Evolutionary conservation across 2,329 filamentous ascomycete species (phyloP).

Genomic region (Alternaria alternata): DNA sequence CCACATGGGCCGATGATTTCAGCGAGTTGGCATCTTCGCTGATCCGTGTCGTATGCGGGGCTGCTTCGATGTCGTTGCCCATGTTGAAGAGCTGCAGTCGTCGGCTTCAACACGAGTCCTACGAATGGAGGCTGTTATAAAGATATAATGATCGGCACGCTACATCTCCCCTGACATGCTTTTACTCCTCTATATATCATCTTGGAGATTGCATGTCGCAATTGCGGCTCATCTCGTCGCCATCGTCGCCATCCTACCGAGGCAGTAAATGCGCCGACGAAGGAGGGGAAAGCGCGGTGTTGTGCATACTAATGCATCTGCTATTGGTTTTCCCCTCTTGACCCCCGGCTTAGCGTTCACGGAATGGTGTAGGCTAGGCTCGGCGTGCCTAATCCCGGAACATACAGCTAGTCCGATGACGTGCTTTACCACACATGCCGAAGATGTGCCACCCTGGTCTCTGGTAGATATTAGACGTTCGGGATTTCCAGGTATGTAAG

Average conservation of each 20-base stretch:
- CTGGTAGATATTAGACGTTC: slow-evolving; percentile 5
- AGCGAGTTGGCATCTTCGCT: slow-evolving; percentile 38
- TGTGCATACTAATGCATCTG: slow-evolving; percentile 7
- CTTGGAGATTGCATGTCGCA: slow-evolving; percentile 28
- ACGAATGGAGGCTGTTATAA: neutral
- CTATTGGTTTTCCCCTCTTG: slow-evolving; percentile 3
- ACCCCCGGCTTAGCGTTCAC: neutral
- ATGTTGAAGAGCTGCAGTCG: slow-evolving; percentile 16
- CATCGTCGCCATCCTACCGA: slow-evolving; percentile 12
- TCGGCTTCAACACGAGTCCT: neutral
- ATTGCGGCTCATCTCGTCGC: slow-evolving; percentile 21
- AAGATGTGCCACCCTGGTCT: neutral
- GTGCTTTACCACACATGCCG: slow-evolving; percentile 7
- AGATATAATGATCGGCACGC: neutral
- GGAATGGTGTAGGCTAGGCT: slow-evolving; percentile 5
- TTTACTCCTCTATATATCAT: slow-evolving; percentile 8
- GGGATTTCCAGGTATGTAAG: neutral
- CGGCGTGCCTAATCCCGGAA: slow-evolving; percentile 13
- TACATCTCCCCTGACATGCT: neutral
- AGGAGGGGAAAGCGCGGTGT: slow-evolving; percentile 7
- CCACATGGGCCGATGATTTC: slow-evolving; percentile 34
- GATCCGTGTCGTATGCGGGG: slow-evolving; percentile 20
- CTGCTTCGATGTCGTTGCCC: slow-evolving; percentile 39
- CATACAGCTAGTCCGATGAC: slow-evolving; percentile 13
- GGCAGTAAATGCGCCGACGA: slow-evolving; percentile 13